Evolutionary conservation across 768 basidiomycete species (phyloP).

Genomic region (Rhodotorula graminis): DNA sequence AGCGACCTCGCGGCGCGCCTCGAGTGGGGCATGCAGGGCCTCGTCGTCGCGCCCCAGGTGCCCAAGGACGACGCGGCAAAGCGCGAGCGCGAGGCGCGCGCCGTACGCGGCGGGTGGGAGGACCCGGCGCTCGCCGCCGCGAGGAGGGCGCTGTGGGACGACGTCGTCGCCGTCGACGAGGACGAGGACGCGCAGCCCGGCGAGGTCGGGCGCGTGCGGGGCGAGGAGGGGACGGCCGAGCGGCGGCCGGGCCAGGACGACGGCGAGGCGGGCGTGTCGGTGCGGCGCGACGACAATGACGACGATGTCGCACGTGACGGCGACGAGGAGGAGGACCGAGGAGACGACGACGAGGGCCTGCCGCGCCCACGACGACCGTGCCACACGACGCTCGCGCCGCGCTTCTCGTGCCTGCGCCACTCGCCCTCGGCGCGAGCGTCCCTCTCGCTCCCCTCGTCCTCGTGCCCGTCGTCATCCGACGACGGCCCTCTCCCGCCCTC

Average conservation of each 20-base stretch:
- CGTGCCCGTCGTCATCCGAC: neutral
- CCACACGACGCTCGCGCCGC: constrained; percentile 6
- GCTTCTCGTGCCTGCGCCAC: constrained; percentile 26
- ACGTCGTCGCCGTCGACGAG: neutral
- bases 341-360: neutral
- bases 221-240: no score
- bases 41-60: constrained; percentile 9
- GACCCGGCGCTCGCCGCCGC: constrained; percentile 31
- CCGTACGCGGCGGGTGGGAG: constrained; percentile 18
- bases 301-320: neutral
- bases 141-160: constrained; percentile 26
- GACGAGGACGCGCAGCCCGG: no score
- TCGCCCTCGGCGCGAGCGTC: constrained; percentile 7
- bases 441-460: neutral
- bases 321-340: neutral
- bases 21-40: neutral
- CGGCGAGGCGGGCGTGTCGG: neutral
- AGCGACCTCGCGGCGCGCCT: neutral
- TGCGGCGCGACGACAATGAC: neutral
- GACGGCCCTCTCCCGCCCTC: neutral
- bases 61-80: neutral
- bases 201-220: neutral
- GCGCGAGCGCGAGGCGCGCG: constrained; percentile 11
- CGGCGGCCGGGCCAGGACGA: no score
- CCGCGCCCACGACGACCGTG: neutral